Percentiles rank a stretch among this genome's conserved stretches.
phyloP scores from a whole-genome alignment of 129 eudicot genomes.

The Logfia minima region DNA sequence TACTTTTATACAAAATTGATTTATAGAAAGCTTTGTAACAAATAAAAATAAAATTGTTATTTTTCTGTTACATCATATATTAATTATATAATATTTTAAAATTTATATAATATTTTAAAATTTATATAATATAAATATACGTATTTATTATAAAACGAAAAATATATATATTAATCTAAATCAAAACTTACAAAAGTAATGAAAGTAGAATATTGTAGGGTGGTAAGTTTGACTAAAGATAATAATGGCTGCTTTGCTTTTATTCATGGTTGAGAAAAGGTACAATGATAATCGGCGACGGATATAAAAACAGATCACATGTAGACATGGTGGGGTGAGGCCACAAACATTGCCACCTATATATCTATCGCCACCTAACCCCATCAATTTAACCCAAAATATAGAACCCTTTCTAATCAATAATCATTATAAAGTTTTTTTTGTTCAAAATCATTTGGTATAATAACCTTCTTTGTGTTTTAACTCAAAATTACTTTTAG shows the following conservation, averaged over 20 bases:
- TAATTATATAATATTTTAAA: no score
- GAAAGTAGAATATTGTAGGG: neutral
- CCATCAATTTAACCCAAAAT: neutral
- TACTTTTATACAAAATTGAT: no score
- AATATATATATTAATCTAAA: no score
- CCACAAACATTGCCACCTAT: slow-evolving; percentile 15
- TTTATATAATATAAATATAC: no score
- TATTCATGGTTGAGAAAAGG: neutral
- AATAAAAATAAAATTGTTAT: no score
- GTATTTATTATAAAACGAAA: no score
- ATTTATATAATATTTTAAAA: no score
- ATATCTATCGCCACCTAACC: slow-evolving; percentile 21
- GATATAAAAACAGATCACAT: slow-evolving; percentile 15
- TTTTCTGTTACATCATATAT: no score
- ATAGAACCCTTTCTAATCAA: neutral
- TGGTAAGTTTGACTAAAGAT: neutral
- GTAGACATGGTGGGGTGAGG: slow-evolving; percentile 21
- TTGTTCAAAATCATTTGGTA: no score
- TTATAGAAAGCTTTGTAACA: no score
- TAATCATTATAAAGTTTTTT: neutral
- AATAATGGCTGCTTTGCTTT: neutral
- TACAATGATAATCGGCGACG: slow-evolving; percentile 7
- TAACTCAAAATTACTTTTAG: no score
- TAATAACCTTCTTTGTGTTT: no score
- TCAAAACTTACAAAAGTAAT: neutral